A percentile compares a stretch with the other conserved stretches of the same genome.
Conservation (phyloP, 441 rosid species). For the Melastoma candidum region DNA sequence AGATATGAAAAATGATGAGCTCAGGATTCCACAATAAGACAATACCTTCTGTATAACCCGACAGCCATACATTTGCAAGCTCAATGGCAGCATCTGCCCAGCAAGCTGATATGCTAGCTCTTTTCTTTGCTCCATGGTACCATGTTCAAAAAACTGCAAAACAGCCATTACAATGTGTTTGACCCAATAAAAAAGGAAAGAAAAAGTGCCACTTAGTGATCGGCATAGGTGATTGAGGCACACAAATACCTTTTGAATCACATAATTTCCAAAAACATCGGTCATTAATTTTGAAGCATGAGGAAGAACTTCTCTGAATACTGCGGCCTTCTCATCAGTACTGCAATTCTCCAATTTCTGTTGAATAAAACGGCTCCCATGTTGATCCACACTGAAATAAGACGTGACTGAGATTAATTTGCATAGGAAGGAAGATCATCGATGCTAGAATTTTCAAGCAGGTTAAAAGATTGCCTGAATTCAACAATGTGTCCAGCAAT, state of each 20-base stretch:
- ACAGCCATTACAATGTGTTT: constrained; percentile 17
- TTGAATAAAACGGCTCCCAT: constrained; percentile 76
- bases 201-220: not conserved
- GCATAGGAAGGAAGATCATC: not conserved
- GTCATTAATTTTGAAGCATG: constrained; percentile 61
- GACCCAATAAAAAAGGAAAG: constrained; percentile 3
- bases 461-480: constrained; percentile 43
- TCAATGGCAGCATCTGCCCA: constrained; percentile 57
- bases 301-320: constrained; percentile 56
- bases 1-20: not conserved
- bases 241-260: constrained; percentile 49
- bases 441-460: constrained; percentile 13
- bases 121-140: constrained; percentile 51
- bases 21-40: not conserved
- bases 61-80: constrained; percentile 79
- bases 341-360: constrained; percentile 60
- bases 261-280: constrained; percentile 73
- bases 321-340: constrained; percentile 49
- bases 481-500: constrained; percentile 61
- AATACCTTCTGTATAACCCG: constrained; percentile 72
- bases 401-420: constrained; percentile 15
- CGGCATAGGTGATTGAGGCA: not conserved
- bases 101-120: constrained; percentile 55
- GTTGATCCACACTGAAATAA: constrained; percentile 58
- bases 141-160: constrained; percentile 58